Evolutionary conservation across 768 basidiomycete genomes (phyloP).

Genomic region (Lactarius deliciosus): DNA sequence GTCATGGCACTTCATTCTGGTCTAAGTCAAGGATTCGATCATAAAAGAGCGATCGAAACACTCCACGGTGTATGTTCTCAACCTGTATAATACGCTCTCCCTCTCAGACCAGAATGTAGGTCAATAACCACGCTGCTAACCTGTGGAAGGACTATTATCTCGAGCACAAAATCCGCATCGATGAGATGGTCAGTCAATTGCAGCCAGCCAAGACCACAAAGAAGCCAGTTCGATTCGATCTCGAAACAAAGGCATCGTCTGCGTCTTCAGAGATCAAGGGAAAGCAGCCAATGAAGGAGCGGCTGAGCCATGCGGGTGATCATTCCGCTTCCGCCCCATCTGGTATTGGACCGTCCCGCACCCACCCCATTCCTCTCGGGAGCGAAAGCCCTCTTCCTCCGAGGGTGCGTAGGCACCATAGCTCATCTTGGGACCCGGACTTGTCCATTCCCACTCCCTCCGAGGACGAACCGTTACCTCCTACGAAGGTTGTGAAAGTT

Average conservation of each 20-base stretch:
- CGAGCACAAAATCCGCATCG: constrained; percentile 62
- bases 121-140: constrained; percentile 51
- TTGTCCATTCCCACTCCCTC: constrained; percentile 62
- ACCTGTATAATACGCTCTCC: constrained; percentile 7
- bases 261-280: not conserved
- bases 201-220: constrained; percentile 38
- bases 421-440: constrained; percentile 33
- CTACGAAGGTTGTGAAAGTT: constrained; percentile 45
- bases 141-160: constrained; percentile 83
- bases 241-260: not conserved
- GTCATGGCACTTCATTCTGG: constrained; percentile 46
- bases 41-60: constrained; percentile 64
- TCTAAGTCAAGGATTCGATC: constrained; percentile 46
- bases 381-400: not conserved
- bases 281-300: not conserved
- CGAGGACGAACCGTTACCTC: constrained; percentile 69
- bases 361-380: not conserved
- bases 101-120: constrained; percentile 31
- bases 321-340: not conserved
- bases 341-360: constrained; percentile 6
- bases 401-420: not conserved
- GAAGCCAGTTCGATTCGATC: constrained; percentile 34
- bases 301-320: not conserved
- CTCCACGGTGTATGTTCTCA: constrained; percentile 57
- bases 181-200: constrained; percentile 37